Base-by-base conservation (phyloP, 2,329 filamentous ascomycete species). In the Fusarium goolgardi region DNA sequence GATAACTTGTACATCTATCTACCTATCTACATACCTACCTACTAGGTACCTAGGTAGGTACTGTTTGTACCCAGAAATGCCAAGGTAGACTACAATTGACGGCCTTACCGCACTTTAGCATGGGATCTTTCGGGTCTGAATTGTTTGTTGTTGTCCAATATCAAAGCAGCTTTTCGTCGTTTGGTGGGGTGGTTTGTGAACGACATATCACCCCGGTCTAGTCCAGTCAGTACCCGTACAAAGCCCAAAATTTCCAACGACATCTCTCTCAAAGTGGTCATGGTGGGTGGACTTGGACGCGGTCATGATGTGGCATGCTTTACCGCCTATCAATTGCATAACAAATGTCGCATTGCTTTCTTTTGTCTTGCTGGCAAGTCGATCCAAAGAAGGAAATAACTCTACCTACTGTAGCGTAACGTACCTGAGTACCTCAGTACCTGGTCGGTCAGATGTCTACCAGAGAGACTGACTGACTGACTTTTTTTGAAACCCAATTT, bases 81-180 rank as follows among this genome's bases (percentile, higher is more conserved):
- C 65, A 68, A 65, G 69, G 58, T 60, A 40, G 23, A 51, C 34
- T 51, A 49, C 60, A 69, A 62, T 69, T 55, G 49, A 64, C 40
- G 53, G 58, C 45, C 64, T 67, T 67, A 65, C 64, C 59, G 55
- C 47, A 63, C 64, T 67, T 68, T 67, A 68, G 59, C 43, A 65
- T 61, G 51, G 65, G 65, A 52, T 45, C 65, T 65, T 69, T 68
- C 45, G 65, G 65, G 65, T 59, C 39, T 45, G 55, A 65, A 50
- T 58, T 65, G 54, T 31, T 31, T 54, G 40, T 41, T 44, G 37
- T 68, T 43, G 50, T 63, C 65, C 66, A 69, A 52, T 69, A 63
- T 69, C 52, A 41, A 55, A 44, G 40, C 65, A 63, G 41, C 56
- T 55, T 69, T 58, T 54, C 46, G 65, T 55, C 41, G 23, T 32